Percentiles rank a stretch among this genome's conserved stretches.
Conservation (phyloP, 495 filamentous ascomycete genomes). For the Cercophora scortea region DNA sequence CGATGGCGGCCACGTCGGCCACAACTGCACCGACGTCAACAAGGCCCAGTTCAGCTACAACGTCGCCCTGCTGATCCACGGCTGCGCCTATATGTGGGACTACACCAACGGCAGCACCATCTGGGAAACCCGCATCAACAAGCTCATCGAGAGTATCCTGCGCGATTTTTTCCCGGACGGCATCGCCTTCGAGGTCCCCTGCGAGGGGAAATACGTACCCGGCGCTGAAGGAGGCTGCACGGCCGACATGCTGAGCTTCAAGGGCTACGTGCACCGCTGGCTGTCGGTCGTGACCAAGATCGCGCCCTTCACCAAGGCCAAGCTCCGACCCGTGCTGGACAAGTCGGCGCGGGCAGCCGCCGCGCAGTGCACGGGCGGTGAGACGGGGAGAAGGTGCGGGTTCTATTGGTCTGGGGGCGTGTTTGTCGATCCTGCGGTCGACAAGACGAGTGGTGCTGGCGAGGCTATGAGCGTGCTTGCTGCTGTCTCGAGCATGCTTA, state of each 20-base stretch:
- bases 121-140: conserved; percentile 53
- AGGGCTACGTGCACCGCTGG: conserved; percentile 73
- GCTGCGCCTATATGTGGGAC: conserved; percentile 58
- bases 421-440: conserved; percentile 62
- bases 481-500: conserved; percentile 50
- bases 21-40: conserved; percentile 56
- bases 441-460: conserved; percentile 52
- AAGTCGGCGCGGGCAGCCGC: conserved; percentile 60
- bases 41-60: conserved; percentile 68
- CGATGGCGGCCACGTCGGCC: conserved; percentile 59
- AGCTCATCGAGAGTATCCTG: conserved; percentile 50
- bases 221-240: conserved; percentile 44
- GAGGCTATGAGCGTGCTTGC: conserved; percentile 64
- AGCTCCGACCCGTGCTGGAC: conserved; percentile 52
- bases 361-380: conserved; percentile 55
- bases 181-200: conserved; percentile 63
- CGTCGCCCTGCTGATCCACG: conserved; percentile 61
- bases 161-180: conserved; percentile 48
- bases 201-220: conserved; percentile 42
- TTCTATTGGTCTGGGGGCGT: conserved; percentile 23
- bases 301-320: conserved; percentile 53
- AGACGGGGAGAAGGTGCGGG: conserved; percentile 51
- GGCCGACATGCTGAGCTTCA: conserved; percentile 72
- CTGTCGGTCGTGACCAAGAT: conserved; percentile 64
- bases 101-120: conserved; percentile 16